Percentiles rank a stretch among this genome's conserved stretches.
phyloP scores from a whole-genome alignment of 257 asterid species.

The Scutellaria barbata region DNA sequence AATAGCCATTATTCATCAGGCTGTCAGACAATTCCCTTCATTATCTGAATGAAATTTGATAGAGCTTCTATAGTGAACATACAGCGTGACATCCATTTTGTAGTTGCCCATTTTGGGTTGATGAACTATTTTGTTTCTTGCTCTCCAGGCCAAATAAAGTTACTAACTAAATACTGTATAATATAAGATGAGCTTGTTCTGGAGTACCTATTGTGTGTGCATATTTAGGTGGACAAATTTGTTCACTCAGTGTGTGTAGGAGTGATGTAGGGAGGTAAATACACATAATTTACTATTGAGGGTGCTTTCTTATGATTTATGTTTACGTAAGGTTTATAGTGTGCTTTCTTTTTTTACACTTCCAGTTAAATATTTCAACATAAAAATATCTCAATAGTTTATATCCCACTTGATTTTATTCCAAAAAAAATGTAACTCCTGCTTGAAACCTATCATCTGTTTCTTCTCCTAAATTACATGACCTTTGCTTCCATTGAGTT shows the following conservation, averaged over 20 bases:
- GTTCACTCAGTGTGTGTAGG: neutral
- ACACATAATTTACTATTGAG: neutral
- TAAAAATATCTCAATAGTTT: conserved; percentile 8
- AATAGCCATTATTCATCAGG: conserved; percentile 9
- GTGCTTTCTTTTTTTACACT: neutral
- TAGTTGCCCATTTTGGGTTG: conserved; percentile 2
- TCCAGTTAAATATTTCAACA: neutral
- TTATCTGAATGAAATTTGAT: conserved; percentile 2
- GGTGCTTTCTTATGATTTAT: neutral
- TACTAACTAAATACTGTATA: no score
- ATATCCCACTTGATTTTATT: conserved; percentile 12
- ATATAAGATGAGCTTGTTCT: neutral
- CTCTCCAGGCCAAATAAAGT: conserved; percentile 25
- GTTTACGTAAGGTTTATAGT: neutral
- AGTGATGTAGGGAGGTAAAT: neutral
- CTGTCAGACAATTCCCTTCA: conserved; percentile 25
- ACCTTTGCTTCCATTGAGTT: conserved; percentile 19
- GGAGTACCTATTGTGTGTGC: neutral
- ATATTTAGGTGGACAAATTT: neutral
- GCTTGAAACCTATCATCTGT: conserved; percentile 25
- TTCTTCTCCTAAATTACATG: conserved; percentile 4
- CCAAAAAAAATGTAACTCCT: conserved; percentile 8
- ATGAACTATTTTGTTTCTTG: neutral
- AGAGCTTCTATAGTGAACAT: neutral
- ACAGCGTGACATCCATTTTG: conserved; percentile 6